Conservation (phyloP, 345 rosid species). For the Gossypium mustelinum region DNA sequence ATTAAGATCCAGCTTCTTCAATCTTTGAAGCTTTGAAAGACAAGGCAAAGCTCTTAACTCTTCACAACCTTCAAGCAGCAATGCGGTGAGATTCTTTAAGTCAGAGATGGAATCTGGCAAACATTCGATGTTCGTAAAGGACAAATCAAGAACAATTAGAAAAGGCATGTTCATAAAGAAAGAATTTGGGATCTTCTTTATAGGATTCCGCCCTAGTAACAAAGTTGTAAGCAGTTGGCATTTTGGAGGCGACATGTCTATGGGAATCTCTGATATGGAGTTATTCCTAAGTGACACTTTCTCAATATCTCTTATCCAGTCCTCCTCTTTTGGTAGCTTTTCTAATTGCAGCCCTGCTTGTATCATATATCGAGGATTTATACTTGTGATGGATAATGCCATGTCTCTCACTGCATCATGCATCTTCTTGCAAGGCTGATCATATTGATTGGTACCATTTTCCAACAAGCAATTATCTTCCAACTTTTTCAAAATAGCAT, state of each 20-base stretch:
- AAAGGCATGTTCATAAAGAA: too few relatives aligned
- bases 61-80: not conserved
- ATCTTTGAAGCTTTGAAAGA: not conserved
- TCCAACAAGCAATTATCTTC: not conserved
- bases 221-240: not conserved
- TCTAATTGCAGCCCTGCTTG: not conserved
- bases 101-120: not conserved
- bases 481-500: not conserved
- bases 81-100: not conserved
- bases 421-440: not conserved
- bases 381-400: not conserved
- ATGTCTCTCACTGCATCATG: not conserved
- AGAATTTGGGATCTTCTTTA: not conserved
- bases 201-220: not conserved
- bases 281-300: not conserved
- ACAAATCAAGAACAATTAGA: too few relatives aligned
- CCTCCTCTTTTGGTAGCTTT: not conserved
- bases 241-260: not conserved
- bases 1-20: not conserved
- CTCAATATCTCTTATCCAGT: not conserved
- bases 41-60: not conserved
- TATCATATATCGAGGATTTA: not conserved
- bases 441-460: not conserved
- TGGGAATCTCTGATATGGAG: not conserved
- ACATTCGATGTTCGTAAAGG: too few relatives aligned